These are phyloP conservation scores for Geosmithia putterillii DNA, from an alignment of 2,329 filamentous ascomycete genomes.

Conservation along the genomic window DNA sequence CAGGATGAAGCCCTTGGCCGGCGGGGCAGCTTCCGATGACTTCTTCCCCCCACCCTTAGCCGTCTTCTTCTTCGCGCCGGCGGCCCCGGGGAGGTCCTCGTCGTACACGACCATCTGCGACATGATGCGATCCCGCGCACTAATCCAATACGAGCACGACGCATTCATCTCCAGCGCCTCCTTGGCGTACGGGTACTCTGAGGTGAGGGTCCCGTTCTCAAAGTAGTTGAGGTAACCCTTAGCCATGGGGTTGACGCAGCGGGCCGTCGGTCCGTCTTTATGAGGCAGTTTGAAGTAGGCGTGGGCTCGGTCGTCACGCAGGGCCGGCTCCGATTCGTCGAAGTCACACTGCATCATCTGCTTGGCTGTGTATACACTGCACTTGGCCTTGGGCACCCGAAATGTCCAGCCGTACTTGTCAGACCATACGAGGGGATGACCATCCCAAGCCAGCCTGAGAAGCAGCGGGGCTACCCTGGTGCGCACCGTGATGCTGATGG, in stretches of 20 bases:
- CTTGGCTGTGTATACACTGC: slow-evolving; percentile 52
- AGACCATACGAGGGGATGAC: slow-evolving; percentile 83
- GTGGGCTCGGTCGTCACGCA: slow-evolving; percentile 55
- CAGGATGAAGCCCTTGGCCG: slow-evolving; percentile 61
- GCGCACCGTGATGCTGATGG: slow-evolving; percentile 71
- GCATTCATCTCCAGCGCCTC: slow-evolving; percentile 97
- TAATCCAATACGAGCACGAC: slow-evolving; percentile 98
- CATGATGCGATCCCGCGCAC: slow-evolving; percentile 81
- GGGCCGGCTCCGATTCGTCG: slow-evolving; percentile 54
- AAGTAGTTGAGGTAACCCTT: slow-evolving; percentile 89
- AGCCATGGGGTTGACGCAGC: slow-evolving; percentile 78
- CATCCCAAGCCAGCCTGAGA: slow-evolving; percentile 77
- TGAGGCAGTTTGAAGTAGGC: slow-evolving; percentile 90
- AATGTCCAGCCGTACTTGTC: slow-evolving; percentile 92
- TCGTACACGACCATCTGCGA: slow-evolving; percentile 93
- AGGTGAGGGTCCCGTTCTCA: slow-evolving; percentile 76
- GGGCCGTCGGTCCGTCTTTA: slow-evolving; percentile 78
- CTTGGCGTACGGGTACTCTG: slow-evolving; percentile 81
- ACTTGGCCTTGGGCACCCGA: slow-evolving; percentile 52
- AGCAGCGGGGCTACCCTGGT: slow-evolving; percentile 80
- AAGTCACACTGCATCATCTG: slow-evolving; percentile 68
- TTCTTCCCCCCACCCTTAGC: slow-evolving; percentile 2
- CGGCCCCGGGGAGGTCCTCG: slow-evolving; percentile 32
- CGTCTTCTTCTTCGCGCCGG: slow-evolving; percentile 6
- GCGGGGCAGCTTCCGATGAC: slow-evolving; percentile 2